phyloP scores from a whole-genome alignment of 306 rosid species.

The Luffa acutangula region DNA sequence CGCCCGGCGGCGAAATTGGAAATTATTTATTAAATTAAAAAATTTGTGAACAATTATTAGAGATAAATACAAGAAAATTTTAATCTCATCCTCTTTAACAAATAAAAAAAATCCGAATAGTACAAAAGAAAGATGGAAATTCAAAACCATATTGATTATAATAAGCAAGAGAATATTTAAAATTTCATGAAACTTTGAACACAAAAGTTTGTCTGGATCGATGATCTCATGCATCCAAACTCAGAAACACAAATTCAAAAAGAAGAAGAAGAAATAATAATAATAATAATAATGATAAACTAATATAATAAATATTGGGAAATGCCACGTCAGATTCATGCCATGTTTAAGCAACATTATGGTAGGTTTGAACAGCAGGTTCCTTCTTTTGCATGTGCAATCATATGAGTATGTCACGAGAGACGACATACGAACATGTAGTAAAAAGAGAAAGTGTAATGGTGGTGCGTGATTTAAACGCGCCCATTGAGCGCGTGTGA shows the following conservation, averaged over 20 bases:
- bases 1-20: no score
- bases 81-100: background rate
- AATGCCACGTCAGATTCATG: background rate
- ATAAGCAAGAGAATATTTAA: background rate
- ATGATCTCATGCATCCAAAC: background rate
- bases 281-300: background rate
- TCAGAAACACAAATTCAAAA: background rate
- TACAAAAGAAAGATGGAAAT: background rate
- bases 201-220: constrained; percentile 7
- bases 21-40: no score
- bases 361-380: background rate
- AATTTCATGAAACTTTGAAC: background rate
- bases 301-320: background rate
- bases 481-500: background rate
- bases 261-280: background rate
- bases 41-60: background rate
- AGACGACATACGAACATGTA: background rate
- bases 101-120: background rate
- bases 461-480: background rate
- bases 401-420: constrained; percentile 14
- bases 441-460: no score
- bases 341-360: background rate
- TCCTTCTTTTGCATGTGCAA: constrained; percentile 8
- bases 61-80: background rate
- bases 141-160: background rate